Percentiles rank a stretch among this genome's conserved stretches.
Evolutionary conservation across 202 grass and related monocot species (phyloP).

Genomic region (Elaeis oleifera): DNA sequence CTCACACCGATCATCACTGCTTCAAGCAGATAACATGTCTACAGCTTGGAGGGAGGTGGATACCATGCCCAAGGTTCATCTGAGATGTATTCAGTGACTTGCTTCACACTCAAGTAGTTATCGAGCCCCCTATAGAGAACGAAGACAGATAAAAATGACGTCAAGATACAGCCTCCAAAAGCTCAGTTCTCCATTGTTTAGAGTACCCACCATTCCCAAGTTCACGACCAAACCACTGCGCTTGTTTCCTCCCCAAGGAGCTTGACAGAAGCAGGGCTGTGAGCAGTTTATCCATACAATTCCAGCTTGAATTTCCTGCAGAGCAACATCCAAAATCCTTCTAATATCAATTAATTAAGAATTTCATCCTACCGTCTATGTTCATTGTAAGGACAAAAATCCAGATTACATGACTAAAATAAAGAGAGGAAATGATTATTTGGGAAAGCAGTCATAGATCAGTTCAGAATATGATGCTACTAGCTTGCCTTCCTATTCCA

Average conservation of each 20-base stretch:
- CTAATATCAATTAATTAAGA: no score
- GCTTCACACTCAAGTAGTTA: slow-evolving; percentile 83
- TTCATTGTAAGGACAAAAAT: no score
- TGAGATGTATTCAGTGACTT: slow-evolving; percentile 78
- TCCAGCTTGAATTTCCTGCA: slow-evolving; percentile 63
- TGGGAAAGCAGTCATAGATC: no score
- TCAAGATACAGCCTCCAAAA: not conserved
- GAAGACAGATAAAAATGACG: not conserved
- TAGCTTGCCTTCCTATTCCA: no score
- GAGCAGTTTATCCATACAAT: slow-evolving; percentile 93
- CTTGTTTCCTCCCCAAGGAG: slow-evolving; percentile 92
- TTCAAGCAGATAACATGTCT: not conserved
- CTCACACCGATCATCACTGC: no score
- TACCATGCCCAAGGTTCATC: slow-evolving; percentile 95
- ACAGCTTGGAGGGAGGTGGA: slow-evolving; percentile 54
- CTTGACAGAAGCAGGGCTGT: slow-evolving; percentile 93
- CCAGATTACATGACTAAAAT: no score
- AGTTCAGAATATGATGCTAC: no score
- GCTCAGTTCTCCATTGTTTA: not conserved
- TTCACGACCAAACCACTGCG: slow-evolving; percentile 89
- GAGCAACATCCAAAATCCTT: not conserved
- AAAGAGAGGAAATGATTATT: no score
- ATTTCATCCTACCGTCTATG: no score
- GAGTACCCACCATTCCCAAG: slow-evolving; percentile 77
- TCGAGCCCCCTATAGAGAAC: slow-evolving; percentile 63